Evolutionary conservation across 129 eudicot species (phyloP), one percentile per base, ranked within the genome.

Genomic region (Lonicera japonica): DNA sequence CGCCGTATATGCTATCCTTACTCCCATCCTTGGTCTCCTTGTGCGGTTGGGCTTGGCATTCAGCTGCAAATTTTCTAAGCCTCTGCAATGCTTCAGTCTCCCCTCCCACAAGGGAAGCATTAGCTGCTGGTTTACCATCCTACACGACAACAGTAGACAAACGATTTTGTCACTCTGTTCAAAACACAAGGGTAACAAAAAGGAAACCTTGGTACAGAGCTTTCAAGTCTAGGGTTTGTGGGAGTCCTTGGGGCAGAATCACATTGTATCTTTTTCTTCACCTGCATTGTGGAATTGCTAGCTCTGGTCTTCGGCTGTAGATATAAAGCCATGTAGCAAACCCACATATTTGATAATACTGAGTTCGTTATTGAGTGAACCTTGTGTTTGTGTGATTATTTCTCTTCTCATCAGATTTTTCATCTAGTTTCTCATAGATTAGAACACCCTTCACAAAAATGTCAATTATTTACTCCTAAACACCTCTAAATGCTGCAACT

Each of bases 71-170:
- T 46, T 76, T 84, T 68, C 67, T 74, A 22, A 87, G 90, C 72
- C 91, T 87, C 84, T 82, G 84, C 68, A 82, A 38, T 65, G 95
- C 98, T 82, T 92, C 95, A 29, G 75, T 92, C 78, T 91, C 98
- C 38, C 98, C 96, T 75, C 98, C 98, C 58, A 77, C 86, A 54
- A 92, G 80, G 4, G 90, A 75, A 63, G 90, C 87, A 79, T 78
- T 82, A 52, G 81, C 90, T 62, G 79, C 86, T 50, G 91, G 76
- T 65, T 84, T 92, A 11, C 88, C 92, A 66, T 84, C 82, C 98
- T 92, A 67, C 70, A 74, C 21, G 24, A 66, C 56, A 61, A 66
- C 56, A 61, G 55, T 17, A 50, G n/a, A 50, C 21, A 4, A 50
- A 5, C 21, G n/a, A 50, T 17, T 11, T 50, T 50, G 55, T 3